These are phyloP conservation scores for Jaapia argillacea DNA, from an alignment of 768 basidiomycete species.

Conservation along the genomic window DNA sequence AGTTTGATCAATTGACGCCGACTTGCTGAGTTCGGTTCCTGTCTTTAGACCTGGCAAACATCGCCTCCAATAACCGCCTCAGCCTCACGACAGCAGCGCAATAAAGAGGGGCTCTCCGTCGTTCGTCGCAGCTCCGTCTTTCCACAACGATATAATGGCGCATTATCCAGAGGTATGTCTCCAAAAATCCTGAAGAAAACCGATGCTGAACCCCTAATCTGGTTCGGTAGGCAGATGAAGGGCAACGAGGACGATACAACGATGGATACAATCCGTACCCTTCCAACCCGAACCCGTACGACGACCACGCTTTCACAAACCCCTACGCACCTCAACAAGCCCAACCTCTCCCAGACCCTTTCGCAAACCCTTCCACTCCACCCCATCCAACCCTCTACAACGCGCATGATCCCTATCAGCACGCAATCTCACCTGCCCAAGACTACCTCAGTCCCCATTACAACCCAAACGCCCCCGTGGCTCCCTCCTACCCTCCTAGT, in stretches of 20 bases:
- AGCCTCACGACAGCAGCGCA: too few relatives aligned
- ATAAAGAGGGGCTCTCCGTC: too few relatives aligned
- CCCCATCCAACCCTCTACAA: not conserved
- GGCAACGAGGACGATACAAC: slow-evolving; percentile 52
- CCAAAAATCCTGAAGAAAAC: not conserved
- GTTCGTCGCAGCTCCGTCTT: too few relatives aligned
- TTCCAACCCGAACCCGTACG: slow-evolving; percentile 15
- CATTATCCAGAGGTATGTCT: slow-evolving; percentile 28
- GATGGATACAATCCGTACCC: slow-evolving; percentile 54
- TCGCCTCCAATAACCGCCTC: too few relatives aligned
- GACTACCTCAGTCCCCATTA: slow-evolving; percentile 12
- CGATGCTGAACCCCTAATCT: not conserved
- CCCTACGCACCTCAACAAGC: slow-evolving; percentile 26
- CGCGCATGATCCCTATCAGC: slow-evolving; percentile 5
- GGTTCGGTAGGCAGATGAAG: slow-evolving; percentile 52
- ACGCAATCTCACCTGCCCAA: slow-evolving; percentile 6
- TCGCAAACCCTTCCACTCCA: not conserved
- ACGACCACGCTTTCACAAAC: slow-evolving; percentile 26
- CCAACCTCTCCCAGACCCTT: slow-evolving; percentile 5
- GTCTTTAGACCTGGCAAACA: too few relatives aligned
- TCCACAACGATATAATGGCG: too few relatives aligned
- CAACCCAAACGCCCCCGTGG: slow-evolving; percentile 10
- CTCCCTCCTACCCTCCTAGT: slow-evolving; percentile 12
- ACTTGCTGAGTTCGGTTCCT: too few relatives aligned
- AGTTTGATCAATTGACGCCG: too few relatives aligned